Percentiles rank a stretch among this genome's conserved stretches.
phyloP scores from a whole-genome alignment of 768 basidiomycete species.

The Trametes maxima region DNA sequence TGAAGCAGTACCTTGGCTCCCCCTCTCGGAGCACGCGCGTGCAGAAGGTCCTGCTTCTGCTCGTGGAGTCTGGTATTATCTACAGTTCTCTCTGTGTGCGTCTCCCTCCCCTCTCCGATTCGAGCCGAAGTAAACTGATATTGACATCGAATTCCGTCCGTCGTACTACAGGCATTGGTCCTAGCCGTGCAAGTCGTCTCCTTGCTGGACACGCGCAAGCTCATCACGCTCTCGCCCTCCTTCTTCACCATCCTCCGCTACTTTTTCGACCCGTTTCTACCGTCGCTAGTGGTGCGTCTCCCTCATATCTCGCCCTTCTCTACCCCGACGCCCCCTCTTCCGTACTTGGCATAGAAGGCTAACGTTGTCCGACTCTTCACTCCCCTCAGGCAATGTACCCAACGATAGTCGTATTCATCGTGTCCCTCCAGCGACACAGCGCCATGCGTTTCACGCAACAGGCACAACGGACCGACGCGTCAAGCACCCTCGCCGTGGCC shows the following conservation, averaged over 20 bases:
- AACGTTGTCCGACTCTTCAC: no score
- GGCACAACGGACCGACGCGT: no score
- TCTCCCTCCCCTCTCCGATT: background rate
- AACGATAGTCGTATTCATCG: background rate
- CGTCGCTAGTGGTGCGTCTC: background rate
- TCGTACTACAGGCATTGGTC: background rate
- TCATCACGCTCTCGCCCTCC: background rate
- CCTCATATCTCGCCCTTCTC: no score
- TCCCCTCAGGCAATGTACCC: background rate
- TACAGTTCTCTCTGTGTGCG: background rate
- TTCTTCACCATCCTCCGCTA: background rate
- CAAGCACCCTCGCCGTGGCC: no score
- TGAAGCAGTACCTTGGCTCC: background rate
- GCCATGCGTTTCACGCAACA: no score
- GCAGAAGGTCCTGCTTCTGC: background rate
- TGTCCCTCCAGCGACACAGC: background rate
- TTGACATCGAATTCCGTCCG: background rate
- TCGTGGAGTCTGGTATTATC: background rate
- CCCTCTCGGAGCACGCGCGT: background rate
- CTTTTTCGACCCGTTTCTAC: background rate
- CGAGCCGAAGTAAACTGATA: background rate
- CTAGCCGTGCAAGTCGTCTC: background rate
- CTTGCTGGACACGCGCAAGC: background rate
- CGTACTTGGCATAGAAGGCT: no score
- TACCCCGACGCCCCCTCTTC: no score